phyloP scores from a whole-genome alignment of 169 alveolate species.

The Cryptosporidium sp. region DNA sequence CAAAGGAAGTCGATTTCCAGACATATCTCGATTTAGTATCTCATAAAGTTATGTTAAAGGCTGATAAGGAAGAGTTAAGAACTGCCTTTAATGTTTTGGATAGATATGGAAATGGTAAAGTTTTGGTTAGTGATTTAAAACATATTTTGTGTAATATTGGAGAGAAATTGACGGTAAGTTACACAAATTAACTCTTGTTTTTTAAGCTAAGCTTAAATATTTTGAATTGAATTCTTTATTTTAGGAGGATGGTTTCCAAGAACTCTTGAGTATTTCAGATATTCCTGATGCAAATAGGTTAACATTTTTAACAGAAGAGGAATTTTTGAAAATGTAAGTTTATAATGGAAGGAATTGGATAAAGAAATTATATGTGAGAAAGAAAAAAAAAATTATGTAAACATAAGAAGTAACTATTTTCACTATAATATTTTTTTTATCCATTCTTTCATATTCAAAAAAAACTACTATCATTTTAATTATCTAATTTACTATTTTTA shows the following conservation, averaged over 20 bases:
- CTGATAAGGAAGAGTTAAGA: slow-evolving; percentile 49
- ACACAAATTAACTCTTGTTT: not conserved
- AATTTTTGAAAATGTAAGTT: slow-evolving; percentile 69
- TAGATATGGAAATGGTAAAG: slow-evolving; percentile 59
- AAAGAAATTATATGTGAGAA: not conserved
- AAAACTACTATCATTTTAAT: not conserved
- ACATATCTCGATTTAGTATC: slow-evolving; percentile 46
- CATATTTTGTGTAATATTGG: slow-evolving; percentile 65
- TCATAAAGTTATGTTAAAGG: slow-evolving; percentile 52
- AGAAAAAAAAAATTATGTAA: not conserved
- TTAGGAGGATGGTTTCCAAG: slow-evolving; percentile 60
- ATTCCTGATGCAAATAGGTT: slow-evolving; percentile 53
- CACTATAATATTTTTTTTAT: not conserved
- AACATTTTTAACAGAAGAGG: slow-evolving; percentile 48
- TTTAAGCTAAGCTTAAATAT: not conserved
- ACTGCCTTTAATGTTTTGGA: slow-evolving; percentile 62
- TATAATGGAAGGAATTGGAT: not conserved
- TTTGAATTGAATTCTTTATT: not conserved
- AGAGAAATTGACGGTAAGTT: slow-evolving; percentile 53
- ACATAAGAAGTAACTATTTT: too few relatives aligned
- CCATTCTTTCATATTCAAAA: not conserved
- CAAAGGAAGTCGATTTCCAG: slow-evolving; percentile 55
- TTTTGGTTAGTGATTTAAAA: slow-evolving; percentile 56
- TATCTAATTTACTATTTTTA: not conserved
- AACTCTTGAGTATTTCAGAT: slow-evolving; percentile 38